Evolutionary conservation across 352 stramenopile species (phyloP).

Genomic region (Pythium apleroticum): DNA sequence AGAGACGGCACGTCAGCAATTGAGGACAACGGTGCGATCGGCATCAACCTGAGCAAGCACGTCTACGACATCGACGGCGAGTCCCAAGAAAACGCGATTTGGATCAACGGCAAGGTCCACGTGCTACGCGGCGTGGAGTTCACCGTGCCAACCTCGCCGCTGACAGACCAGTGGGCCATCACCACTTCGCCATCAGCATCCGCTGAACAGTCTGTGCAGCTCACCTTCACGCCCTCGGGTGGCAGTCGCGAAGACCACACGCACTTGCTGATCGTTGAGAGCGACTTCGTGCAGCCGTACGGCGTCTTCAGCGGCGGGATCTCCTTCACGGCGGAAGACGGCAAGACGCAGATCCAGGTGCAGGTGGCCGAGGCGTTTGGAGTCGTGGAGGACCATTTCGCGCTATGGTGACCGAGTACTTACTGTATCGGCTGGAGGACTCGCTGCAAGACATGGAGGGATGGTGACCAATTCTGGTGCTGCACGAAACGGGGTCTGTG

Average conservation of each 20-base stretch:
- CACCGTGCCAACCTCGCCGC: conserved; percentile 19
- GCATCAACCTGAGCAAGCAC: conserved; percentile 47
- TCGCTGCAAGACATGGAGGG: too few relatives aligned
- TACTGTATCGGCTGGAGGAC: too few relatives aligned
- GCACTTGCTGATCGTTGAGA: conserved; percentile 32
- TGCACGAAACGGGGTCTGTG: conserved; percentile 12
- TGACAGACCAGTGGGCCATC: conserved; percentile 26
- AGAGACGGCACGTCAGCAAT: neutral
- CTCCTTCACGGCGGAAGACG: conserved; percentile 17
- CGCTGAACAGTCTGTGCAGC: conserved; percentile 23
- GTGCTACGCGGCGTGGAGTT: conserved; percentile 40
- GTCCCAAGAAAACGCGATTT: conserved; percentile 52
- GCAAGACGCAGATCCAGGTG: conserved; percentile 17
- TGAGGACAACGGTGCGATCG: conserved; percentile 26
- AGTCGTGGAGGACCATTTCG: conserved; percentile 45
- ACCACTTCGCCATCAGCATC: neutral
- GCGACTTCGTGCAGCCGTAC: conserved; percentile 48
- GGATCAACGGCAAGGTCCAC: conserved; percentile 41
- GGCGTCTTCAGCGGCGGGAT: conserved; percentile 29
- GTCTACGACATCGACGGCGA: conserved; percentile 53
- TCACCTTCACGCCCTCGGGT: conserved; percentile 33
- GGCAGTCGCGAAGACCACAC: conserved; percentile 37
- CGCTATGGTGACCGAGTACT: conserved; percentile 31
- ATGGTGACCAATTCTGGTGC: conserved; percentile 10
- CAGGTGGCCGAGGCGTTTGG: conserved; percentile 39